Evolutionary conservation across 2,329 filamentous ascomycete genomes (phyloP), one percentile per base, ranked within the genome.

Genomic region (Raffaelea ambrosiae): DNA sequence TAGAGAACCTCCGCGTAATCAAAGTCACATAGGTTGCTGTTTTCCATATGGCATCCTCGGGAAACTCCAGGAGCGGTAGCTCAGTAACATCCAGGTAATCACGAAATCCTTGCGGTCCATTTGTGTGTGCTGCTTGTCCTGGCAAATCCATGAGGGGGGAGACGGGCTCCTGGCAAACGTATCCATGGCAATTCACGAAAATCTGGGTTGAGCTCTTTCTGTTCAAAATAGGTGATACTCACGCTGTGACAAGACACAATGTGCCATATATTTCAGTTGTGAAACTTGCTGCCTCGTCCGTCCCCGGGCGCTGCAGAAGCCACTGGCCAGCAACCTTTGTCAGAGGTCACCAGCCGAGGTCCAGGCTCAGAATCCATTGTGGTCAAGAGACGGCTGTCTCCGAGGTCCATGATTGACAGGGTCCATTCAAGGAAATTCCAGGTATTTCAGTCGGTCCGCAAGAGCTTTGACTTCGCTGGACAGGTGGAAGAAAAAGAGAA

Each of bases 261-360:
- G 26, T 35, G 29, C 44, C 20, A 10, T 42, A 19, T 40, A 46
- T 48, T 48, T 40, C 21, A 46, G 31, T 39, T 46, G 46, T 46
- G 40, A 40, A 26, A 26, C 3, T 13, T 8, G 19, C 43, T 13
- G 43, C 13, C 7, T 38, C 7, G 23, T 36, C 40, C 43, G 35
- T 38, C 42, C 40, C 19, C 29, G 23, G 41, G 38, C 48, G 18
- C 40, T 13, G 42, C 44, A 47, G 26, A 22, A n/a, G 10, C 19
- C 40, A 44, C 36, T 16, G 36, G 21, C 38, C 18, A 29, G 2
- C 36, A 41, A 31, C 26, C 21, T 20, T 40, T 47, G 44, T 50
- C 48, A 50, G n/a, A 18, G 36, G 21, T 41, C 21, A 14, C 35
- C 35, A n/a, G 35, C 13, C 14, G 16, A 38, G 36, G 14, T 43